Base-by-base conservation (phyloP, 179 eudicot genomes). In the Silene vulgaris region DNA sequence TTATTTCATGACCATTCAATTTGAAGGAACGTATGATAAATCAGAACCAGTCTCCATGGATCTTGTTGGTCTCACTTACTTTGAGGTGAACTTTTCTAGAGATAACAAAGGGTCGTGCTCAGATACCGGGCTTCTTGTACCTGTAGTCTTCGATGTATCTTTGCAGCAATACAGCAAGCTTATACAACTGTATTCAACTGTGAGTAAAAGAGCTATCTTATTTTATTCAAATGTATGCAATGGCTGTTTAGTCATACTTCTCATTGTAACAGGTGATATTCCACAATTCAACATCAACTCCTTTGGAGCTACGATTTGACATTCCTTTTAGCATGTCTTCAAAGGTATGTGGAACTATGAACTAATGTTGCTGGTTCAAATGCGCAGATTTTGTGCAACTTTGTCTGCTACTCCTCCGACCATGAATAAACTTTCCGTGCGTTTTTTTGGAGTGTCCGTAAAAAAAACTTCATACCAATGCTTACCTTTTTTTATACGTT, bases 111-210 rank as follows among this genome's bases (percentile, higher is more conserved):
- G 67, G 37, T 59, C 74, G 69, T 83, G 77, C 76, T 78, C 82
- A 79, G 79, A 77, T 37, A 80, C 80, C 67, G 92, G 96, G 50
- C 90, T 89, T 80, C 87, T 86, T 68, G 87, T 88, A 79, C 99
- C 99, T 76, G 97, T 96, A 37, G 90, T 93, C 75, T 84, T 94
- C 85, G 97, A 96, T 85, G 99, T 92, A 77, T 93, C 97, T 17
- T 86, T 89, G 65, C 93, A 90, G 82, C 89, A 82, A 52, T 87
- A 88, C 79, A 90, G 93, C 80, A 96, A 96, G 87, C 78, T 93
- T 78, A 80, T 96, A 75, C 92, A 89, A 30, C 79, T 96, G 69
- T 96, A 96, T 79, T 93, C 99, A 72, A 93, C 99, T 78, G 99
- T 96, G 82, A 79, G 93, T 85, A 19, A 63, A 74, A 63, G 63